These are phyloP conservation scores for Acanthamoeba divionensis DNA, from an alignment of 208 protist species.

Conservation along the genomic window DNA sequence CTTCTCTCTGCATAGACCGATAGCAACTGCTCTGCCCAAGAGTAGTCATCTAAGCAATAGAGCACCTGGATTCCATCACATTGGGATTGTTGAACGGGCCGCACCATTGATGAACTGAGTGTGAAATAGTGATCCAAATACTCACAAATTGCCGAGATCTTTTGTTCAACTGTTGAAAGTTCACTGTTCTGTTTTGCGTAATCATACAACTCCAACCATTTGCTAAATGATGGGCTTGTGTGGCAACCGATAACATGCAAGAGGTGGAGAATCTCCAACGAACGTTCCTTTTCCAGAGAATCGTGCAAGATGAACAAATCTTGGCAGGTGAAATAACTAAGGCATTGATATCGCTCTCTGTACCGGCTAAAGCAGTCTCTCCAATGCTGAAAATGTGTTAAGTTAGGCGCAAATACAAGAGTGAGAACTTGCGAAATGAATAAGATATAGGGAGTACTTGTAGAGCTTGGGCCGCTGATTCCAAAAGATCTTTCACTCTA, in stretches of 20 bases:
- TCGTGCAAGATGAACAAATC: background rate
- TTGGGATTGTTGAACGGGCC: no score
- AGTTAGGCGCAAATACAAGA: background rate
- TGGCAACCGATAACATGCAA: background rate
- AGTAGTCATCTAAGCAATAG: background rate
- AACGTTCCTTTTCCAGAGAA: background rate
- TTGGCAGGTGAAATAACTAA: background rate
- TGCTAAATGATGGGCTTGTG: background rate
- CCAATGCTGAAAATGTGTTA: background rate
- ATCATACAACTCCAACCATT: no score
- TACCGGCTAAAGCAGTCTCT: background rate
- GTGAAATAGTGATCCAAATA: no score
- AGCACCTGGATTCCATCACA: no score
- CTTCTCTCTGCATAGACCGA: background rate
- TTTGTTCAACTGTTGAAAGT: no score
- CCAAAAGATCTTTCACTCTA: no score
- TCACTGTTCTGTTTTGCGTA: no score
- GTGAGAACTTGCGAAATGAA: background rate
- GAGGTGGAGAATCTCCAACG: background rate
- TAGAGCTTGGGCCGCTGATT: no score
- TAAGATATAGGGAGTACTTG: no score
- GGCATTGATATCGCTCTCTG: background rate
- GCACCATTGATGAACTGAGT: no score
- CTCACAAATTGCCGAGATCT: no score
- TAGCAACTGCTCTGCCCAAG: background rate